Conservation (phyloP, 768 basidiomycete species). For the Serendipita indica region DNA sequence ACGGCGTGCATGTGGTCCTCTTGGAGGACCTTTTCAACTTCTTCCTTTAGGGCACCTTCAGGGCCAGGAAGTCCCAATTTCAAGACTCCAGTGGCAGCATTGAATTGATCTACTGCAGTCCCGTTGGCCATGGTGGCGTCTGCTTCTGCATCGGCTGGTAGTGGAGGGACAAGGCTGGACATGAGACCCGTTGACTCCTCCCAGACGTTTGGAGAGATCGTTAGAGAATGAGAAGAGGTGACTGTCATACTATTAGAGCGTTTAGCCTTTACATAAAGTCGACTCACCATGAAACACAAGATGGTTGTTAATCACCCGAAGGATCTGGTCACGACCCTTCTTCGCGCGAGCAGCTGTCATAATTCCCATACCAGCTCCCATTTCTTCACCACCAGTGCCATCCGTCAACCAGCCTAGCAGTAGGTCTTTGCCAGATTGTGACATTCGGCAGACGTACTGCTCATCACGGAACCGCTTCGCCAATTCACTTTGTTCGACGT, state of each 20-base stretch:
- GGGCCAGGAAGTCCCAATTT: conserved; percentile 77
- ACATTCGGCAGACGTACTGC: conserved; percentile 82
- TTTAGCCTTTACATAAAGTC: not conserved
- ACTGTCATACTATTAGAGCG: conserved; percentile 32
- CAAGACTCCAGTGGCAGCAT: conserved; percentile 56
- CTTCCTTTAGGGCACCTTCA: conserved; percentile 61
- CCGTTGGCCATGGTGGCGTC: conserved; percentile 27
- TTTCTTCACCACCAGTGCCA: conserved; percentile 71
- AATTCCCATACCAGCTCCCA: conserved; percentile 55
- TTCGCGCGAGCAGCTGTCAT: conserved; percentile 71
- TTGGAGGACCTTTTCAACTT: conserved; percentile 62
- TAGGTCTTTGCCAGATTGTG: conserved; percentile 79
- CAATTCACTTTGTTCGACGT: conserved; percentile 68
- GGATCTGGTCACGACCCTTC: conserved; percentile 74
- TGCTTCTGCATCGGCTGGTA: conserved; percentile 28
- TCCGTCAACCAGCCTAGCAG: conserved; percentile 94
- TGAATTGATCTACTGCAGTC: conserved; percentile 58
- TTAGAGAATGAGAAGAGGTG: conserved; percentile 50
- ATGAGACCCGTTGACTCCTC: conserved; percentile 78
- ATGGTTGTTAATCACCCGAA: conserved; percentile 90
- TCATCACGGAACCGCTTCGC: conserved; percentile 79
- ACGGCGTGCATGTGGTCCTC: conserved; percentile 52
- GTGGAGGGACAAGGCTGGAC: conserved; percentile 53
- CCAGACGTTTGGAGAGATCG: conserved; percentile 52
- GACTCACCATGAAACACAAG: conserved; percentile 72